Percentiles rank a stretch among this genome's conserved stretches.
Conservation (phyloP, 192 early-diverging fungal species). For the Coemansia sp. region DNA sequence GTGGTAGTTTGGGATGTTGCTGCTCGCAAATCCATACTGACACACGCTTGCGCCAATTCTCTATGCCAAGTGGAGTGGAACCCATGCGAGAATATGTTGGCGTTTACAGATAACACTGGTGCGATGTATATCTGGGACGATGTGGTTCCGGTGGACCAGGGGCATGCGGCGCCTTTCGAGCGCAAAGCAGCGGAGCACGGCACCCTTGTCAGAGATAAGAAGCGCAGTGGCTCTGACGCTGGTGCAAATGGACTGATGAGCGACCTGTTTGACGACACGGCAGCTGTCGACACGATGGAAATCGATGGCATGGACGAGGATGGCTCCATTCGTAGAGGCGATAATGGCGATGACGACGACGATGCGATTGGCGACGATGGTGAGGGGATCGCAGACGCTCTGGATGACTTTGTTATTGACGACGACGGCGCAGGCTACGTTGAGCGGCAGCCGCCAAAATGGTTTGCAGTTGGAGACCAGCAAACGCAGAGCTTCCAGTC, state of each 20-base stretch:
- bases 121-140: slow-evolving; percentile 62
- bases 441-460: slow-evolving; percentile 42
- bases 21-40: slow-evolving; percentile 49
- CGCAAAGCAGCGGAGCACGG: slow-evolving; percentile 5
- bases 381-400: slow-evolving; percentile 58
- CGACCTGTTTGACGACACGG: slow-evolving; percentile 46
- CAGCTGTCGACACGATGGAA: slow-evolving; percentile 3
- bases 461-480: slow-evolving; percentile 17
- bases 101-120: slow-evolving; percentile 59
- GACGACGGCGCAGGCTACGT: slow-evolving; percentile 79
- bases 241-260: slow-evolving; percentile 49
- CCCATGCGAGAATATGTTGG: slow-evolving; percentile 64
- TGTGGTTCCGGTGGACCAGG: slow-evolving; percentile 53
- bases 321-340: neutral
- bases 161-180: slow-evolving; percentile 31
- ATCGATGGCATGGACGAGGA: slow-evolving; percentile 20
- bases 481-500: slow-evolving; percentile 71
- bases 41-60: slow-evolving; percentile 33
- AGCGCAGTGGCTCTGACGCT: slow-evolving; percentile 5
- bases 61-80: slow-evolving; percentile 68
- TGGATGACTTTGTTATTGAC: slow-evolving; percentile 86
- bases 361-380: slow-evolving; percentile 17
- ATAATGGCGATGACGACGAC: slow-evolving; percentile 5
- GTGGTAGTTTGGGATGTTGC: slow-evolving; percentile 69
- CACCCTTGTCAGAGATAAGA: neutral